phyloP scores from a whole-genome alignment of 371 early-diverging fungal species.

The Conidiobolus incongruus region DNA sequence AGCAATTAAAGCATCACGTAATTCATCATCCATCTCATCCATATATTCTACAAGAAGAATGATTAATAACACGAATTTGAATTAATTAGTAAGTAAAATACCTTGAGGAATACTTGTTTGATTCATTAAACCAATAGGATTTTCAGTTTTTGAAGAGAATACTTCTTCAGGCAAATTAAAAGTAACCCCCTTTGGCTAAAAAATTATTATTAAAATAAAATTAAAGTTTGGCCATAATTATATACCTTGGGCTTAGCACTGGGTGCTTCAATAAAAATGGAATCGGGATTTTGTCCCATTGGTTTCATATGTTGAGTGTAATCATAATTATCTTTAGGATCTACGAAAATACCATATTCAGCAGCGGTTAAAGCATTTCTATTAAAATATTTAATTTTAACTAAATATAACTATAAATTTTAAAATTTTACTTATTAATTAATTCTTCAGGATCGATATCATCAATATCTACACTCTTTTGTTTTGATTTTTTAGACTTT shows the following conservation, averaged over 20 bases:
- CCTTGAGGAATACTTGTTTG: slow-evolving; percentile 17
- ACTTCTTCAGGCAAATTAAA: slow-evolving; percentile 48
- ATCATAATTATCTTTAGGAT: slow-evolving; percentile 72
- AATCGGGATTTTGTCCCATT: slow-evolving; percentile 54
- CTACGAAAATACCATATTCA: slow-evolving; percentile 60
- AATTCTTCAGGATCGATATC: neutral
- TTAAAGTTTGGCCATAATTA: slow-evolving; percentile 1
- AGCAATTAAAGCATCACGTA: slow-evolving; percentile 75
- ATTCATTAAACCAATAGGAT: slow-evolving; percentile 19
- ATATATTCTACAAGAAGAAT: slow-evolving; percentile 21
- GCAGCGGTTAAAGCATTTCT: slow-evolving; percentile 51
- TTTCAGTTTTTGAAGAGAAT: slow-evolving; percentile 38
- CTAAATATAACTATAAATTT: no score
- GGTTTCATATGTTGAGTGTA: slow-evolving; percentile 76
- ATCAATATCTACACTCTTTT: neutral
- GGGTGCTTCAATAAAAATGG: slow-evolving; percentile 56
- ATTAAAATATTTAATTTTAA: no score
- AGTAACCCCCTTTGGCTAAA: slow-evolving; percentile 1
- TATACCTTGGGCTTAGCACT: slow-evolving; percentile 14
- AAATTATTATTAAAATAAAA: neutral
- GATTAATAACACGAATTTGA: neutral
- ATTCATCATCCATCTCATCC: slow-evolving; percentile 35
- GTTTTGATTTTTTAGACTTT: neutral
- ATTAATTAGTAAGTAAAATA: no score
- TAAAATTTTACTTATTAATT: no score